These are phyloP conservation scores for Leptographium galeiforme DNA, from an alignment of 2,329 filamentous ascomycete species.

Conservation along the genomic window DNA sequence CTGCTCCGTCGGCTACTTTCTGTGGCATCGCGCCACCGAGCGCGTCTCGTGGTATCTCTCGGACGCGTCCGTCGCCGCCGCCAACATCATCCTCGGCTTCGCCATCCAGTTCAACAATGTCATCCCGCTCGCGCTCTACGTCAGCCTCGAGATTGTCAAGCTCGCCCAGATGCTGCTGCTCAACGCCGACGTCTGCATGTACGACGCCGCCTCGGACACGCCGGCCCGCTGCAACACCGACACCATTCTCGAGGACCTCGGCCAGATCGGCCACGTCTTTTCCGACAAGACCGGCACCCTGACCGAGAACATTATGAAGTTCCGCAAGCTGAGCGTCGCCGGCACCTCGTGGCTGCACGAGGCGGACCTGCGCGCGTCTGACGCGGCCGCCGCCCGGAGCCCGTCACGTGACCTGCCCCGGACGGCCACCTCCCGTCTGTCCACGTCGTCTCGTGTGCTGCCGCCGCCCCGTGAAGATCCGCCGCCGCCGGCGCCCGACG, in stretches of 20 bases:
- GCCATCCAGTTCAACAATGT: slow-evolving; percentile 97
- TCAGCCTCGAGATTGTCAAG: slow-evolving; percentile 81
- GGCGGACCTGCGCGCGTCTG: slow-evolving; percentile 39
- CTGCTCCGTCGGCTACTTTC: slow-evolving; percentile 68
- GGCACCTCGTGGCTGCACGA: slow-evolving; percentile 85
- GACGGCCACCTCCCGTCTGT: not conserved
- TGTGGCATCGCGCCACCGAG: slow-evolving; percentile 60
- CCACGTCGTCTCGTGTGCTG: not conserved
- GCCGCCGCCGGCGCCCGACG: not conserved
- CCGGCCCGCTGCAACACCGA: slow-evolving; percentile 85
- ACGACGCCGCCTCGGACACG: slow-evolving; percentile 69
- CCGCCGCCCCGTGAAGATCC: not conserved
- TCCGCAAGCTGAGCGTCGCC: slow-evolving; percentile 80
- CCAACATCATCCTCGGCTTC: slow-evolving; percentile 76
- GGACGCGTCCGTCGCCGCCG: slow-evolving; percentile 57
- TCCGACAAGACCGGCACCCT: slow-evolving; percentile 92
- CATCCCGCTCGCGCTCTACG: slow-evolving; percentile 81
- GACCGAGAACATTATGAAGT: slow-evolving; percentile 92
- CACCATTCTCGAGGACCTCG: slow-evolving; percentile 87
- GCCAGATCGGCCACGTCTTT: slow-evolving; percentile 81
- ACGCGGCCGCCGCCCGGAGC: too few species aligned
- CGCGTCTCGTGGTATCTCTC: slow-evolving; percentile 61
- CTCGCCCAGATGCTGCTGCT: slow-evolving; percentile 65
- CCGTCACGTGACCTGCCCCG: too few species aligned
- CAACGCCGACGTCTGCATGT: slow-evolving; percentile 78